These are phyloP conservation scores for Paramecium tetraurelia DNA, from an alignment of 73 alveolate species.

Conservation along the genomic window DNA sequence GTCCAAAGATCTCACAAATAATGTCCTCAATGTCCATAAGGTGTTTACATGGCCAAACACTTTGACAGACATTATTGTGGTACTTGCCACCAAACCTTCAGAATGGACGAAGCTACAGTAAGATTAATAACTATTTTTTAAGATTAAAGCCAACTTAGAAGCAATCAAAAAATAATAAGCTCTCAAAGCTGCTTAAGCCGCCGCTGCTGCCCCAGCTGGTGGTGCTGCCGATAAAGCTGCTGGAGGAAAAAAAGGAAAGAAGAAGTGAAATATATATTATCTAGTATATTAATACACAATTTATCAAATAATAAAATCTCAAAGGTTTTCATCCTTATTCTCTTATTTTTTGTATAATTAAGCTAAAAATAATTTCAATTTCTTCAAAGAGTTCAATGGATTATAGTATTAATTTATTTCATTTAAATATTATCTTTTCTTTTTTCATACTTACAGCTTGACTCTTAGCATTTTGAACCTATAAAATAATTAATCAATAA, in stretches of 20 bases:
- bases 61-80: constrained; percentile 94
- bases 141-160: constrained; percentile 59
- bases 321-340: background rate
- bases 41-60: constrained; percentile 94
- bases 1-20: constrained; percentile 80
- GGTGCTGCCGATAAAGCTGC: constrained; percentile 49
- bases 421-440: too few relatives aligned
- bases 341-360: background rate
- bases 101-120: constrained; percentile 62
- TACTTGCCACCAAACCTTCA: constrained; percentile 73
- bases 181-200: constrained; percentile 49
- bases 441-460: too few relatives aligned
- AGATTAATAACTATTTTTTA: background rate
- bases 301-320: background rate
- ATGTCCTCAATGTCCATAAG: constrained; percentile 90
- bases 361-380: too few relatives aligned
- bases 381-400: too few relatives aligned
- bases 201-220: constrained; percentile 44
- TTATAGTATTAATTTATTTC: too few relatives aligned
- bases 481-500: too few relatives aligned
- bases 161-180: constrained; percentile 49
- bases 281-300: background rate
- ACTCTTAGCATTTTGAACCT: too few relatives aligned
- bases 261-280: constrained; percentile 33
- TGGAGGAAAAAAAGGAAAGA: constrained; percentile 54